These are phyloP conservation scores for Geranium incanum DNA, from an alignment of 441 rosid species.

Conservation along the genomic window DNA sequence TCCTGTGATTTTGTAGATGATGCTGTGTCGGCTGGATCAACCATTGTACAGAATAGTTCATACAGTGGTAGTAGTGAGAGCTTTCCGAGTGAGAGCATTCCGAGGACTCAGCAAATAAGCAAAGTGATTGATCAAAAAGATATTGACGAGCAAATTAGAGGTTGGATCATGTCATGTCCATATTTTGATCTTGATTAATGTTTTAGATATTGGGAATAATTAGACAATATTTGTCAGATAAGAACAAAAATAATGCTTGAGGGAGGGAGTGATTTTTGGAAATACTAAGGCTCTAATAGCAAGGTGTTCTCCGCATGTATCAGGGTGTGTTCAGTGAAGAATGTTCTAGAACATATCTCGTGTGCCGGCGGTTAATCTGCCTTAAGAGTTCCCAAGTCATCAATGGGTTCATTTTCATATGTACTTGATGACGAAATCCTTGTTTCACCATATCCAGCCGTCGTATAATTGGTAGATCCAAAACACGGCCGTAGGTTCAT, in stretches of 20 bases:
- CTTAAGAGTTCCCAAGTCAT: too few relatives aligned
- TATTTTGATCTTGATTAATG: neutral
- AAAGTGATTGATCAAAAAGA: neutral
- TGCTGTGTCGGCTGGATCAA: constrained; percentile 3
- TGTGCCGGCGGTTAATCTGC: too few relatives aligned
- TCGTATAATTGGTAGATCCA: too few relatives aligned
- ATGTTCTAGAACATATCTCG: too few relatives aligned
- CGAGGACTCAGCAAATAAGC: neutral
- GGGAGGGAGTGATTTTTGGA: neutral
- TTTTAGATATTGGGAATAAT: too few relatives aligned
- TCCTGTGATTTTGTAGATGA: constrained; percentile 4
- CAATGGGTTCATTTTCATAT: too few relatives aligned
- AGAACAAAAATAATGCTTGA: neutral
- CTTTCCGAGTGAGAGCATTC: neutral
- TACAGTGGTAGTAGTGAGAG: neutral
- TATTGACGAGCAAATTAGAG: neutral
- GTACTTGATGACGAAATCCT: too few relatives aligned
- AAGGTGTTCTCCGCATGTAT: too few relatives aligned
- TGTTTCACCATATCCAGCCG: too few relatives aligned
- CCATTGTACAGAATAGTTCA: neutral
- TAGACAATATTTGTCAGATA: neutral
- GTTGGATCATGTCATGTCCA: neutral
- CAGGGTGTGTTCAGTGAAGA: too few relatives aligned
- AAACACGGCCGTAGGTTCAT: neutral
- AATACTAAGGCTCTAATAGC: too few relatives aligned